Evolutionary conservation across 306 rosid genomes (phyloP).

Genomic region (Corylus avellana): DNA sequence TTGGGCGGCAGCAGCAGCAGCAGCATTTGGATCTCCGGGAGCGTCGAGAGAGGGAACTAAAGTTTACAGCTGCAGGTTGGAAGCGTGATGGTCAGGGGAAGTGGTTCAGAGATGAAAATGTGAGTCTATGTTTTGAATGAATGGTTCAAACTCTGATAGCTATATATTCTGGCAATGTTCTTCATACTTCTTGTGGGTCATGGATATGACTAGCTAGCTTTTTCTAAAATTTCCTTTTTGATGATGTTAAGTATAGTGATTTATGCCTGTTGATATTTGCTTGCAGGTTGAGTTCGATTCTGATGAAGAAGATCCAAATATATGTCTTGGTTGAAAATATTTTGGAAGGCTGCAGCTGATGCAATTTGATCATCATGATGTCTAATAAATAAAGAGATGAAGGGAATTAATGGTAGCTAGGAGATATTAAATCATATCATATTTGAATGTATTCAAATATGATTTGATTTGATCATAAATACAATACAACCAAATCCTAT

Average conservation of each 20-base stretch:
- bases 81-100: constrained; percentile 45
- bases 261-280: constrained; percentile 8
- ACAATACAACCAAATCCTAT: too few species aligned
- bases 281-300: constrained; percentile 50
- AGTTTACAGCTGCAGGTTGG: constrained; percentile 50
- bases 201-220: background rate
- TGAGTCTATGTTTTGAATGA: constrained; percentile 19
- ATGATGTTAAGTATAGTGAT: constrained; percentile 3
- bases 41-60: constrained; percentile 42
- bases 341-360: constrained; percentile 19
- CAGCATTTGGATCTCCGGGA: constrained; percentile 36
- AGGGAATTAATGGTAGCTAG: too few species aligned
- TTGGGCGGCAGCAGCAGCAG: constrained; percentile 2
- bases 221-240: background rate
- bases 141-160: background rate
- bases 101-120: constrained; percentile 48
- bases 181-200: background rate
- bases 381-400: too few species aligned
- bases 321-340: constrained; percentile 39
- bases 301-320: constrained; percentile 52
- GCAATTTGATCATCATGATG: constrained; percentile 1
- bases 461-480: too few species aligned
- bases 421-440: too few species aligned
- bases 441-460: too few species aligned
- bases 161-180: background rate